Evolutionary conservation across 1,139 yeast genomes (phyloP).

Genomic region (Chernovozyma sophiae-reginae): DNA sequence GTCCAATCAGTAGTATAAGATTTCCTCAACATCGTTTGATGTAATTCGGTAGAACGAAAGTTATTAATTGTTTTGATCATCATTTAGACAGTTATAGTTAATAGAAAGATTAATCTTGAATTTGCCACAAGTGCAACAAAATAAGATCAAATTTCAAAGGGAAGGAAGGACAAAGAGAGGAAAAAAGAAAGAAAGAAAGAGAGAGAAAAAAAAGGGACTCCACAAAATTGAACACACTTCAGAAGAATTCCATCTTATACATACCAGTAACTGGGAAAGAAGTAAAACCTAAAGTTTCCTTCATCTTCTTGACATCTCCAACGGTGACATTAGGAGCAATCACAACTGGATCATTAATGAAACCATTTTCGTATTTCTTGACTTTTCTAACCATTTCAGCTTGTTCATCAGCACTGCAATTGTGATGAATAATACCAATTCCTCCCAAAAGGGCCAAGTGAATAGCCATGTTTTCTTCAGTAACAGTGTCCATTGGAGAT

Average conservation of each 20-base stretch:
- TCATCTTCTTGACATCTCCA: slow-evolving; percentile 73
- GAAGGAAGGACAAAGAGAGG: slow-evolving; percentile 7
- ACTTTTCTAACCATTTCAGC: slow-evolving; percentile 98
- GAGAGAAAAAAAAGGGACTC: slow-evolving; percentile 6
- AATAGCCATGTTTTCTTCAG: slow-evolving; percentile 96
- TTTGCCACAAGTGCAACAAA: too few species aligned
- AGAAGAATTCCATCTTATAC: slow-evolving; percentile 39
- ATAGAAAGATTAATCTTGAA: too few species aligned
- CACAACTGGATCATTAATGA: slow-evolving; percentile 91
- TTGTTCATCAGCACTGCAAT: slow-evolving; percentile 94
- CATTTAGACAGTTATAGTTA: slow-evolving; percentile 32
- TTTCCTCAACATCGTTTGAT: slow-evolving; percentile 98
- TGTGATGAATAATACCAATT: slow-evolving; percentile 97
- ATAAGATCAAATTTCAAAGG: slow-evolving; percentile 7
- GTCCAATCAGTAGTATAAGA: slow-evolving; percentile 37
- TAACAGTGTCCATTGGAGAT: slow-evolving; percentile 99
- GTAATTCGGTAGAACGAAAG: slow-evolving; percentile 99
- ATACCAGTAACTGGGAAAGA: slow-evolving; percentile 99
- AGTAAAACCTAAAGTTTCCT: slow-evolving; percentile 79
- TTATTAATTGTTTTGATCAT: slow-evolving; percentile 66
- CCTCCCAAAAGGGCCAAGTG: slow-evolving; percentile 99
- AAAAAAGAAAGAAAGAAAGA: slow-evolving; percentile 10
- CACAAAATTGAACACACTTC: neutral
- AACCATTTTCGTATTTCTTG: slow-evolving; percentile 95
- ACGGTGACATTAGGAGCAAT: slow-evolving; percentile 73